Evolutionary conservation across 2,329 filamentous ascomycete genomes (phyloP).

Genomic region (Verticillium nubilum): DNA sequence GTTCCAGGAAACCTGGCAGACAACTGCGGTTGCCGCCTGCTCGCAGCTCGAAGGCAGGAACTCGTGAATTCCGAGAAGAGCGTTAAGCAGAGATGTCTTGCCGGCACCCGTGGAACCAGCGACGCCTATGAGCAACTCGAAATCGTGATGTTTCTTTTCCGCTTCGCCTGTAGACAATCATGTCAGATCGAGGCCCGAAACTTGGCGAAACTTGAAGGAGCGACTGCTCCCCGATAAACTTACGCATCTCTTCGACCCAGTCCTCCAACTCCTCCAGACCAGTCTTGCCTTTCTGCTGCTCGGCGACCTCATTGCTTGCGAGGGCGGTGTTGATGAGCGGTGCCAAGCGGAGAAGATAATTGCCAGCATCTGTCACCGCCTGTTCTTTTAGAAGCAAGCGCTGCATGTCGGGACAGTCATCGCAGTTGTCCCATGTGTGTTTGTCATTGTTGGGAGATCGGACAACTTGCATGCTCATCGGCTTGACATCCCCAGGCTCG

Average conservation of each 20-base stretch:
- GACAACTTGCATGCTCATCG: no score
- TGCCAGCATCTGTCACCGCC: not conserved
- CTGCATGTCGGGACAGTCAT: not conserved
- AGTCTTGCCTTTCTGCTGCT: not conserved
- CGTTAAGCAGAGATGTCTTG: constrained; percentile 20
- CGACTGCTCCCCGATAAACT: no score
- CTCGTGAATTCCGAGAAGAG: constrained; percentile 8
- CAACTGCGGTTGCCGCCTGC: constrained; percentile 20
- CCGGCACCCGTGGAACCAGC: constrained; percentile 19
- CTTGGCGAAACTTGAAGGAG: no score
- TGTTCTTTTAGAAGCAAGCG: not conserved
- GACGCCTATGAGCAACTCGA: constrained; percentile 17
- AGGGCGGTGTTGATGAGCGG: not conserved
- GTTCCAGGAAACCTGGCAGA: constrained; percentile 20
- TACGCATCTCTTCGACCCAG: not conserved
- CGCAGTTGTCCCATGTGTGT: not conserved
- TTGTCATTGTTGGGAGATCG: no score
- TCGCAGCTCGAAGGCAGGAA: constrained; percentile 24
- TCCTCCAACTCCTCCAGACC: not conserved
- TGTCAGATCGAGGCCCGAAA: not conserved
- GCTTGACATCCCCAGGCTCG: no score
- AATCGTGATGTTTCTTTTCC: constrained; percentile 1
- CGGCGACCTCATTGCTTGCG: not conserved
- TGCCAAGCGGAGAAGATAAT: not conserved
- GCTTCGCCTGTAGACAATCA: not conserved